A percentile compares a stretch with the other conserved stretches of the same genome.
phyloP scores from a whole-genome alignment of 305 asterid species.

The Nicotiana rustica region DNA sequence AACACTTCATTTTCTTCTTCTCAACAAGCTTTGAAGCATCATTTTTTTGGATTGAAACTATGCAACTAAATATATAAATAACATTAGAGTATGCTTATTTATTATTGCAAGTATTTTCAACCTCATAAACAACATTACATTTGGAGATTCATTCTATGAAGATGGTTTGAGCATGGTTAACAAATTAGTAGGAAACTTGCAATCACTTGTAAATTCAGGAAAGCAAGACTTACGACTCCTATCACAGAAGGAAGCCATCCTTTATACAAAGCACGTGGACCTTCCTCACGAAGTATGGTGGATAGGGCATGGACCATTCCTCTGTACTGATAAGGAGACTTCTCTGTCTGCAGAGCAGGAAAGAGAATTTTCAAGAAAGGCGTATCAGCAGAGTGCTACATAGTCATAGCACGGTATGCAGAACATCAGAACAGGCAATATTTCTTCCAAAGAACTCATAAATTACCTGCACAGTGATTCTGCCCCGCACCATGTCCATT shows the following conservation, averaged over 20 bases:
- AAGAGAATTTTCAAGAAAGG: constrained; percentile 33
- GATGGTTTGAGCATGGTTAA: constrained; percentile 7
- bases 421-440: constrained; percentile 27
- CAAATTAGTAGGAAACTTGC: not conserved
- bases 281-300: constrained; percentile 96
- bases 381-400: constrained; percentile 27
- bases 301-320: constrained; percentile 92
- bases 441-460: constrained; percentile 34
- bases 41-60: not conserved
- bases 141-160: not conserved
- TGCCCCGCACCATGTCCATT: constrained; percentile 99
- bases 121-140: not conserved
- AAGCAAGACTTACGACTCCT: constrained; percentile 80
- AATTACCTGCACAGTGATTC: constrained; percentile 90
- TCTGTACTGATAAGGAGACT: constrained; percentile 84
- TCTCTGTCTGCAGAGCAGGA: constrained; percentile 69
- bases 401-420: not conserved
- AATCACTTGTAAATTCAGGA: constrained; percentile 9
- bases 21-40: constrained; percentile 13
- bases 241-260: constrained; percentile 99
- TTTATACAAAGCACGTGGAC: constrained; percentile 87
- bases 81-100: not conserved
- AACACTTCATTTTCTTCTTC: constrained; percentile 16
- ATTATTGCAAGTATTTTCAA: not conserved
- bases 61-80: constrained; percentile 7